Evolutionary conservation across 768 basidiomycete species (phyloP).

Genomic region (Podaxis sp.): DNA sequence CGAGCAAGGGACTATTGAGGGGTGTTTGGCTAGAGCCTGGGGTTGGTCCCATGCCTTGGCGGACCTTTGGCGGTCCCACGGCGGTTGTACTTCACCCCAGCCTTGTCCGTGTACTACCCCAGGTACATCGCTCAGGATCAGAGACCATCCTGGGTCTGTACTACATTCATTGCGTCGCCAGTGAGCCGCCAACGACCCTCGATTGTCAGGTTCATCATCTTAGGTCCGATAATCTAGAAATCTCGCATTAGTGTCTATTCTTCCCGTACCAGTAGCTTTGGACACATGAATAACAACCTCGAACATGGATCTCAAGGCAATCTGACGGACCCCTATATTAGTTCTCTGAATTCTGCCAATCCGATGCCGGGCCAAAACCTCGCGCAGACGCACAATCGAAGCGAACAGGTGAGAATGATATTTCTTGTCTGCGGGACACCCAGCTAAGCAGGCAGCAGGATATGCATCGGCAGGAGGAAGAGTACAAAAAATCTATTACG

Average conservation of each 20-base stretch:
- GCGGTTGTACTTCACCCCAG: constrained; percentile 11
- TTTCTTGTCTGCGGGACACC: constrained; percentile 8
- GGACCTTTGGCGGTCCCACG: constrained; percentile 17
- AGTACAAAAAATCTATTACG: constrained; percentile 55
- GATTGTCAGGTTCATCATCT: constrained; percentile 12
- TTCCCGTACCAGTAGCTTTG: constrained; percentile 8
- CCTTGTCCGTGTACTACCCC: constrained; percentile 27
- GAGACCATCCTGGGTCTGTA: constrained; percentile 24
- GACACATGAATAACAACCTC: constrained; percentile 13
- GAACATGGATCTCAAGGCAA: constrained; percentile 12
- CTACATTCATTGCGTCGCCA: constrained; percentile 12
- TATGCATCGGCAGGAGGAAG: constrained; percentile 41
- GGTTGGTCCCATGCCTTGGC: constrained; percentile 9
- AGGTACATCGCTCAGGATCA: constrained; percentile 32
- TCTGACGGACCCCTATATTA: constrained; percentile 12
- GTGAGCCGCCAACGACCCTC: constrained; percentile 3
- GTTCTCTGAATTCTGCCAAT: constrained; percentile 11
- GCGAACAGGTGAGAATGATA: constrained; percentile 6
- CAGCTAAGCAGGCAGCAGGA: constrained; percentile 24
- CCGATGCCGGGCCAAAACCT: not conserved
- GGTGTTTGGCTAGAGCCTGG: constrained; percentile 3
- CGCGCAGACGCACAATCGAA: not conserved
- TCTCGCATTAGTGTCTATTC: constrained; percentile 1
- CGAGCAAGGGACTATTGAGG: constrained; percentile 8
- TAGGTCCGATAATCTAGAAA: constrained; percentile 14